Base-by-base conservation (phyloP, 345 rosid genomes). In the Trapa incisa region DNA sequence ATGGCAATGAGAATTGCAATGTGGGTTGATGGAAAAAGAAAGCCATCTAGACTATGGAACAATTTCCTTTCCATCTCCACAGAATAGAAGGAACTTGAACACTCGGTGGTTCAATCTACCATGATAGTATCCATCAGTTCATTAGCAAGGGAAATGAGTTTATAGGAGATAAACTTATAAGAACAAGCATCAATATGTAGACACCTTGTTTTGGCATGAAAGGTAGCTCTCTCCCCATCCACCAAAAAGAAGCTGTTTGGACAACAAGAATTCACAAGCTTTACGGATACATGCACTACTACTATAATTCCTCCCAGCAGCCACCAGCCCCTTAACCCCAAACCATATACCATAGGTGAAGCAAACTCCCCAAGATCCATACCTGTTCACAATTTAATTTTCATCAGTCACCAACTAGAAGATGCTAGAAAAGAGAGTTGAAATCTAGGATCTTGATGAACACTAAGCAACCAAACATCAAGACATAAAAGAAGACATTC, bases 151-250 rank as follows among this genome's bases (percentile, higher is more conserved):
- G 6, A 57, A 57, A 5, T 32, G 37, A 29, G 5, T 37, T 7
- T 29, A 1, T 57, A 57, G 36, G 37, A 57, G 9, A 17, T 29
- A 6, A 57, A 41, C 10, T 32, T 22, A 22, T 10, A 32, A 58
- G 16, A 32, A 33, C 56, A 50, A 50, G 17, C 56, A 50, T 50
- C 4, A 50, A 58, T 38, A 8, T 2, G 10, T 54, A n/a, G 35
- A 37, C 68, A 90, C 95, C 96, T 90, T 86, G 66, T 86, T 79
- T 84, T 88, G 94, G 76, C 97, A 93, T 71, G 97, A 90, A 72
- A 90, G 89, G 68, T 93, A 93, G 77, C 97, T 90, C 80, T 93
- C 97, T 77, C 97, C 98, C 99, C 99, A 94, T 58, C 99, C 96
- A 29, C 96, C 99, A 3, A 91, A 86, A 62, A 84, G 65, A 65